A percentile compares a stretch with the other conserved stretches of the same genome.
These are phyloP conservation scores for Aspergillus quadricinctus DNA, from an alignment of 2,329 filamentous ascomycete species.

Conservation along the genomic window DNA sequence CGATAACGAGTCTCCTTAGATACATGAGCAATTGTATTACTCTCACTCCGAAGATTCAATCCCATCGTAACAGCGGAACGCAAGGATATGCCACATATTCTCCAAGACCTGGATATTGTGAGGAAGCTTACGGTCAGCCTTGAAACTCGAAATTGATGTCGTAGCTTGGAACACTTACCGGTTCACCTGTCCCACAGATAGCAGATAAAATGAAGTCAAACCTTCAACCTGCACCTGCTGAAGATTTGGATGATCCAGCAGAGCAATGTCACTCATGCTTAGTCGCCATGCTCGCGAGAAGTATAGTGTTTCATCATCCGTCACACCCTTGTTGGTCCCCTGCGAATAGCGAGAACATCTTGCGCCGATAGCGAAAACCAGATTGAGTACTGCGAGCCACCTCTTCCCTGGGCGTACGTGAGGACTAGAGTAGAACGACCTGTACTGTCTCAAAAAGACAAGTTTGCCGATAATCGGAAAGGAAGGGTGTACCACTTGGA, in stretches of 20 bases:
- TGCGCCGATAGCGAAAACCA: slow-evolving; percentile 43
- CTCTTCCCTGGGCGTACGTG: slow-evolving; percentile 33
- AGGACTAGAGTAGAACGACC: slow-evolving; percentile 30
- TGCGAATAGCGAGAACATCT: slow-evolving; percentile 31
- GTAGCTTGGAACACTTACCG: slow-evolving; percentile 22
- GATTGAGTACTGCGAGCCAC: slow-evolving; percentile 42
- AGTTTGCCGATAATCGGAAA: slow-evolving; percentile 41
- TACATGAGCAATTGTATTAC: slow-evolving; percentile 27
- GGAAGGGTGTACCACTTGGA: slow-evolving; percentile 35
- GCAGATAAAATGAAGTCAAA: slow-evolving; percentile 38
- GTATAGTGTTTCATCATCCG: slow-evolving; percentile 37
- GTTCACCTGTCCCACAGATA: slow-evolving; percentile 41
- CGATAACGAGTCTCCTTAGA: slow-evolving; percentile 42
- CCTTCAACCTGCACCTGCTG: slow-evolving; percentile 43
- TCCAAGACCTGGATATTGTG: slow-evolving; percentile 35
- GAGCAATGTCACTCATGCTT: slow-evolving; percentile 29
- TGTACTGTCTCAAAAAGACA: slow-evolving; percentile 38
- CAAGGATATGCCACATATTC: slow-evolving; percentile 37
- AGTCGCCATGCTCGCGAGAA: slow-evolving; percentile 42
- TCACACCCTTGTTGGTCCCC: slow-evolving; percentile 19
- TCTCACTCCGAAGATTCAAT: slow-evolving; percentile 41
- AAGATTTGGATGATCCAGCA: slow-evolving; percentile 39
- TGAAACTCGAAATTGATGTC: not conserved
- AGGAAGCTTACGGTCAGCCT: not conserved
- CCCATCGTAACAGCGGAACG: slow-evolving; percentile 41